These are phyloP conservation scores for Saturnispora quitensis DNA, from an alignment of 805 yeast genomes.

Conservation along the genomic window DNA sequence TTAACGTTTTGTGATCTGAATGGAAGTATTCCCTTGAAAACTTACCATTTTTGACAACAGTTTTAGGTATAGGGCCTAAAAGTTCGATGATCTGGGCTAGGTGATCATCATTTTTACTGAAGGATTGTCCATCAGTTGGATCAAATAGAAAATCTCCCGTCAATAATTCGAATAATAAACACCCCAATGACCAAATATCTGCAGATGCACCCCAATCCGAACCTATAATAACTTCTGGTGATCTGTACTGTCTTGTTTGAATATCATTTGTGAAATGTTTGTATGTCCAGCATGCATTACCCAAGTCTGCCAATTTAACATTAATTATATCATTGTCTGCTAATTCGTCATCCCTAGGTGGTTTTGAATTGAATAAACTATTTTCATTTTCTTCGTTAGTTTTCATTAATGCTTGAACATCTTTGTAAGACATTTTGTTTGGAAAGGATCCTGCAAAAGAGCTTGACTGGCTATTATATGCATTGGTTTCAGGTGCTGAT, in stretches of 20 bases:
- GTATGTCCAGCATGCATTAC: conserved; percentile 79
- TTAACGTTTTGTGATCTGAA: conserved; percentile 36
- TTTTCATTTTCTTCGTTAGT: conserved; percentile 29
- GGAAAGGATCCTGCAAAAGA: conserved; percentile 8
- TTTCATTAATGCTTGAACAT: conserved; percentile 32
- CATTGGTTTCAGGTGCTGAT: conserved; percentile 9
- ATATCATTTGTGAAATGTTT: conserved; percentile 82
- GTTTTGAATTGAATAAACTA: conserved; percentile 22
- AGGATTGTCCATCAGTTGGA: conserved; percentile 70
- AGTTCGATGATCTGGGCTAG: conserved; percentile 86
- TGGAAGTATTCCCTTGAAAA: conserved; percentile 37
- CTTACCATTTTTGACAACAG: conserved; percentile 50
- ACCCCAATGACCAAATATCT: conserved; percentile 94
- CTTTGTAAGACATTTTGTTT: conserved; percentile 20
- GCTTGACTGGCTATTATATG: conserved; percentile 3
- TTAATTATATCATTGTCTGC: conserved; percentile 47
- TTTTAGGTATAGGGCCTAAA: conserved; percentile 38
- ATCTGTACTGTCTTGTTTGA: conserved; percentile 86
- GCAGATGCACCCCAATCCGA: conserved; percentile 91
- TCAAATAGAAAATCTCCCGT: conserved; percentile 95
- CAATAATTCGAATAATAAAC: conserved; percentile 78
- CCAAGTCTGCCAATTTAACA: conserved; percentile 88
- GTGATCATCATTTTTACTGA: conserved; percentile 89
- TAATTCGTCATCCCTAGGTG: conserved; percentile 30
- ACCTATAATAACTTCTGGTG: conserved; percentile 81